Percentiles rank a stretch among this genome's conserved stretches.
These are phyloP conservation scores for Groenewaldozyma tartarivorans DNA, from an alignment of 805 yeast genomes.

Conservation along the genomic window DNA sequence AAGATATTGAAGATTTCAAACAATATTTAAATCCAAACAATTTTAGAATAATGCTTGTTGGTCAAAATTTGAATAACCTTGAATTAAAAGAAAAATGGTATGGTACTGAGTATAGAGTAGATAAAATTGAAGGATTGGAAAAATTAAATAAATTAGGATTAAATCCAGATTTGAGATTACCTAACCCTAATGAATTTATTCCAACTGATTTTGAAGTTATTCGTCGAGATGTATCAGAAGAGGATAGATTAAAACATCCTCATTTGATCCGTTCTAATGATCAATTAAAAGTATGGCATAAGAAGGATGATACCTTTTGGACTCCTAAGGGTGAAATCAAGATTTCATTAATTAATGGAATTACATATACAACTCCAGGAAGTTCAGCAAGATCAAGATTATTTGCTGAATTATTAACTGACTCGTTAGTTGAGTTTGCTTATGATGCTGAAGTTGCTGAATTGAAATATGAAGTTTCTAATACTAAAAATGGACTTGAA, in stretches of 20 bases:
- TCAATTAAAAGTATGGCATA: slow-evolving; percentile 66
- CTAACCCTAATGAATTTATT: slow-evolving; percentile 68
- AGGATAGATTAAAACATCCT: slow-evolving; percentile 46
- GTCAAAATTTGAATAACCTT: slow-evolving; percentile 42
- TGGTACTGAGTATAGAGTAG: slow-evolving; percentile 66
- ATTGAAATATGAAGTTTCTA: slow-evolving; percentile 44
- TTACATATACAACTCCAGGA: slow-evolving; percentile 48
- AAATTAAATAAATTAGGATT: slow-evolving; percentile 26
- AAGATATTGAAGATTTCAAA: slow-evolving; percentile 41
- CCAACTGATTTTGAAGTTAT: slow-evolving; percentile 68
- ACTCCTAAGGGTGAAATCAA: slow-evolving; percentile 77
- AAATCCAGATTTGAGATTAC: slow-evolving; percentile 42
- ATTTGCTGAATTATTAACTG: slow-evolving; percentile 63
- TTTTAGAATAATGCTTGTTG: slow-evolving; percentile 47
- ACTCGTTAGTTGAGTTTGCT: slow-evolving; percentile 62
- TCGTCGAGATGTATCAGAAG: slow-evolving; percentile 29
- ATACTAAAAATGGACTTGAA: slow-evolving; percentile 62
- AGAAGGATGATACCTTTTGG: slow-evolving; percentile 80
- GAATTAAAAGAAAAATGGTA: slow-evolving; percentile 71
- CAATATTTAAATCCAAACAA: slow-evolving; percentile 46
- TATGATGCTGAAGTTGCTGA: slow-evolving; percentile 85
- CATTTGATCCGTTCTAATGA: slow-evolving; percentile 44
- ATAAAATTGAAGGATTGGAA: slow-evolving; percentile 19
- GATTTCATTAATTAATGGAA: slow-evolving; percentile 53
- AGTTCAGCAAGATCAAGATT: slow-evolving; percentile 50